Base-by-base conservation (phyloP, 2,329 filamentous ascomycete species). In the Xylariales sp. region DNA sequence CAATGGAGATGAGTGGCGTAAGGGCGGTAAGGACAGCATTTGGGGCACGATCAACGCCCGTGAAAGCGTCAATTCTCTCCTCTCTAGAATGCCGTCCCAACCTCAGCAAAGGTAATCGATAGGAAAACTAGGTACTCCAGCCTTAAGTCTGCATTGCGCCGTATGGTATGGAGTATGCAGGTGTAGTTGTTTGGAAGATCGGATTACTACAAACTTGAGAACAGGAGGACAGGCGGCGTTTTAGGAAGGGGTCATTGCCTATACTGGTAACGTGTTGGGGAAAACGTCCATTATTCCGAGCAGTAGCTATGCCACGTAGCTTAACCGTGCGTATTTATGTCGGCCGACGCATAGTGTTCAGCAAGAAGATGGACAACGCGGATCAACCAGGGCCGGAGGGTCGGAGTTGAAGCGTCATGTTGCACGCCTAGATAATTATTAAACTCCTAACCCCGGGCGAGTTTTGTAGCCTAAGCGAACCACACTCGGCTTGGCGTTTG, bases 1-100 rank as follows among this genome's bases (percentile, higher is more conserved):
- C 2, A 81, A 80, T 2, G 86, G 86, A 3, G 88, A 90, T 72
- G 91, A 93, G 78, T 94, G 91, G 90, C 86, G 91, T 69, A 85
- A 85, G 67, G 86, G 86, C 14, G 87, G 87, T 5, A 78, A 78
- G 65, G 81, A 83, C 54, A 87, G 86, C 69, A 79, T 89, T 36
- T 89, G 87, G 87, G 79, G 80, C 16, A 87, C 86, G 55, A 80
- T 85, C 66, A 89, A 87, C 71, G 87, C 87, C 43, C 81, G 86
- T 67, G 89, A 91, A 81, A 89, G 87, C 70, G 87, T 90, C 41
- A 89, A 86, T 72, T 83, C 89, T 56, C 77, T 90, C 76, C 80
- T 90, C 59, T 83, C 86, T 2, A 86, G 86, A 76, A 85, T 86
- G 71, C 83, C 80, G 34, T 32, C 72, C 50, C 71, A 71, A 32